Evolutionary conservation across 192 early-diverging fungal species (phyloP), one percentile per base, ranked within the genome.

Genomic region (Coemansia sp.): DNA sequence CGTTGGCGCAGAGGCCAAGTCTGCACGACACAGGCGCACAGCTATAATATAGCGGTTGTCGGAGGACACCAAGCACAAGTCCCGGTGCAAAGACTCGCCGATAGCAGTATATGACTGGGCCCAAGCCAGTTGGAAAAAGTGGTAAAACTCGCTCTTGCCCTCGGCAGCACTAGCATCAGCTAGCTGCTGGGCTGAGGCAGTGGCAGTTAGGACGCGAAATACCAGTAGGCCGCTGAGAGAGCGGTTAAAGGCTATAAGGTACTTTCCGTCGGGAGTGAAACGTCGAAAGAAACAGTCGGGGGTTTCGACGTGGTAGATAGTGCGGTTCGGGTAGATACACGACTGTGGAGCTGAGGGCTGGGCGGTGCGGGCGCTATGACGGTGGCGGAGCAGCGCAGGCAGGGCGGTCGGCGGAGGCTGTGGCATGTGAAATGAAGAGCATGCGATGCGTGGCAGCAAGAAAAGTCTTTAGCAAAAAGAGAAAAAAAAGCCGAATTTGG

Each of bases 261-360:
- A 78, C 67, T 75, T 78, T 38, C 80, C 80, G 58, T 83, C 80
- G 0, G 80, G 75, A 3, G 80, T 72, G 61, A 83, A 83, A 45
- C 80, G 71, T 24, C 73, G 68, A 24, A 77, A 78, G 64, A 64
- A 62, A 65, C 80, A 83, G 80, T 83, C 75, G 6, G 80, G 72
- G 1, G 75, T 68, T 47, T 78, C 80, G 56, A 78, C 72, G 38
- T 73, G 70, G 76, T 83, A 73, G 13, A 83, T 30, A 24, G 80
- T 83, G 53, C 67, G 66, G 64, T 83, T 74, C 44, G 80, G 80
- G 40, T 83, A 83, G 1, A 83, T n/a, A n/a, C 55, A 71, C 38
- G 71, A 55, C 20, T 68, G 67, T 8, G 64, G 59, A 1, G 34
- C 60, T 38, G 61, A 34, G 24, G 62, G 52, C 3, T 55, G 30